A percentile compares a stretch with the other conserved stretches of the same genome.
phyloP scores from a whole-genome alignment of 768 basidiomycete genomes.

The Cystofilobasidium ferigula region DNA sequence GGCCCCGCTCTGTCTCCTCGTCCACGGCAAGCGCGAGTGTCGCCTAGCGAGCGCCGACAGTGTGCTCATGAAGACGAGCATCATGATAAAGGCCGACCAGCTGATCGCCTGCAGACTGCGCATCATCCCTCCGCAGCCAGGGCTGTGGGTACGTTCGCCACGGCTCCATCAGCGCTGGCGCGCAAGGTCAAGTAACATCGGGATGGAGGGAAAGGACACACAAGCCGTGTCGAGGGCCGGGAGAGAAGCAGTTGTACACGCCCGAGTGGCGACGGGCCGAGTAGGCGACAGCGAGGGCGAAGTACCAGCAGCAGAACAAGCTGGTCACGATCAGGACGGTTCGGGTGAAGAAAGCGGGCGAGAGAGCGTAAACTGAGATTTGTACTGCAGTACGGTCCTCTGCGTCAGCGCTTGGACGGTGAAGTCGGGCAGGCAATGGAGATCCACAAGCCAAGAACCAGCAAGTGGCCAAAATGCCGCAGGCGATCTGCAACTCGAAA shows the following conservation, averaged over 20 bases:
- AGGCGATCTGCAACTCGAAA: not conserved
- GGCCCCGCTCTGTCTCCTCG: not conserved
- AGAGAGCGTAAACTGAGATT: not conserved
- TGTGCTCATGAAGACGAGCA: not conserved
- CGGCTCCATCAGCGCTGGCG: not conserved
- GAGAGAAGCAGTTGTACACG: not conserved
- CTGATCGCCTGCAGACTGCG: not conserved
- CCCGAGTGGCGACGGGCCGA: not conserved
- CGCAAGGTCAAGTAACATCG: not conserved
- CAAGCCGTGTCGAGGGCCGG: not conserved
- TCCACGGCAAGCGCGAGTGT: slow-evolving; percentile 10
- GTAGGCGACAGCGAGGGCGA: slow-evolving; percentile 11
- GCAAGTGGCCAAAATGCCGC: not conserved
- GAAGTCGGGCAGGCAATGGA: too few relatives aligned
- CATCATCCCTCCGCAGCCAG: not conserved
- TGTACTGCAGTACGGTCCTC: too few relatives aligned
- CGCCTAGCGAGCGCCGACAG: not conserved
- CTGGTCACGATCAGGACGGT: not conserved
- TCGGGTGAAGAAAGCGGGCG: not conserved
- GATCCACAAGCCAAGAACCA: slow-evolving; percentile 7
- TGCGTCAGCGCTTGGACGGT: not conserved
- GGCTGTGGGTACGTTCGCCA: not conserved
- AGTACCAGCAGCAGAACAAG: not conserved
- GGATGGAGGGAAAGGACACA: not conserved
- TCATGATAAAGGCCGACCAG: not conserved